phyloP scores from a whole-genome alignment of 2,329 filamentous ascomycete genomes.

The Harringtonia lauricola region DNA sequence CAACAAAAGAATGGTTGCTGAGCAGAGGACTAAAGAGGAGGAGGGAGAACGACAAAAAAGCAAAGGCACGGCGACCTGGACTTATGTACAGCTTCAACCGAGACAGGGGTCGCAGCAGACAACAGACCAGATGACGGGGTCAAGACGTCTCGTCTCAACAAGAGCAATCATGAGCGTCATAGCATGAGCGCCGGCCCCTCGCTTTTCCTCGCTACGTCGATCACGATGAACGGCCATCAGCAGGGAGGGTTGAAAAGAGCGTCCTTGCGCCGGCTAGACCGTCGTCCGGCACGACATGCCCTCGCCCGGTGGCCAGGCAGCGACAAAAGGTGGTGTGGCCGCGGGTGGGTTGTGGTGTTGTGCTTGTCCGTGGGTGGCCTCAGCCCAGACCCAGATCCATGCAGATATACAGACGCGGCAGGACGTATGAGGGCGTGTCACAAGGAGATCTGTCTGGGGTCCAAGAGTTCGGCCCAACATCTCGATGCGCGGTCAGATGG shows the following conservation, averaged over 20 bases:
- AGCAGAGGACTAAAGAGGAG: neutral
- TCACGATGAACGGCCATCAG: too few relatives aligned
- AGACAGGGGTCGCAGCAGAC: neutral
- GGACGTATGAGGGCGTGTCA: too few relatives aligned
- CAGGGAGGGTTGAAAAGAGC: neutral
- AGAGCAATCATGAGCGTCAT: too few relatives aligned
- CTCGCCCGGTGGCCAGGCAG: neutral
- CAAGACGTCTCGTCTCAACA: neutral
- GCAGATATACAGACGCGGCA: too few relatives aligned
- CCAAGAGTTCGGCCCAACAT: too few relatives aligned
- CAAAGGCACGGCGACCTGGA: neutral
- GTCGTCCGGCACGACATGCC: conserved; percentile 4
- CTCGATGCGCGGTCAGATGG: too few relatives aligned
- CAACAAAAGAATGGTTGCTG: conserved; percentile 5
- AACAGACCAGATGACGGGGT: conserved; percentile 4
- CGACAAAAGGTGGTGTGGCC: too few relatives aligned
- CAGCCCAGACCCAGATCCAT: too few relatives aligned
- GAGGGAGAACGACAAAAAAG: neutral
- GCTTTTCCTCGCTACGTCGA: neutral
- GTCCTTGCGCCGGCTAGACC: conserved; percentile 1
- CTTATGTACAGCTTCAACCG: too few relatives aligned
- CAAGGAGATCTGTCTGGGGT: too few relatives aligned
- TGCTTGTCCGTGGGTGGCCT: too few relatives aligned
- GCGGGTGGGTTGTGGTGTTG: too few relatives aligned
- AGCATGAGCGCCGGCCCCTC: neutral